Conservation (phyloP, 2,329 filamentous ascomycete genomes). For the Fusarium globosum region DNA sequence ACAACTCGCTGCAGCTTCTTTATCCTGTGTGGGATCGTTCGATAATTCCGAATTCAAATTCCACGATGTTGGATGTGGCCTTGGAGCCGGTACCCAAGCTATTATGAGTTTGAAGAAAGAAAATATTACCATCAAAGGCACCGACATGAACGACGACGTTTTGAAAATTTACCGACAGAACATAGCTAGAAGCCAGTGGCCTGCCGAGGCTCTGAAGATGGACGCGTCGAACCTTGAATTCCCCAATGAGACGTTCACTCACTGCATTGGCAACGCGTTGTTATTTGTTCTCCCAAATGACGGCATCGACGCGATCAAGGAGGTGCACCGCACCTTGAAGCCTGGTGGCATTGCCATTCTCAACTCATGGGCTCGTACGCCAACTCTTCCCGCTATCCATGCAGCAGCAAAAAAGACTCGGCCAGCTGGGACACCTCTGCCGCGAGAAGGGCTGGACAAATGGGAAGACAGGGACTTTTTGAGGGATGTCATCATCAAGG, state of each 20-base stretch:
- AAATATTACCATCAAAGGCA: background rate
- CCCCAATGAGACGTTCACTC: background rate
- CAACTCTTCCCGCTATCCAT: background rate
- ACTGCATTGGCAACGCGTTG: background rate
- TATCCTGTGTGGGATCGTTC: background rate
- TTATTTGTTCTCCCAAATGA: constrained; percentile 2
- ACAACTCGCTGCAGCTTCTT: background rate
- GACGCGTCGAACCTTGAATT: background rate
- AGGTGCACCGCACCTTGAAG: background rate
- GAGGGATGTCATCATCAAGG: accelerated
- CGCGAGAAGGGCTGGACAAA: background rate
- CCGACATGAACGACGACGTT: background rate
- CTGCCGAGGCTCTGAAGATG: background rate
- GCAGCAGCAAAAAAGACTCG: constrained; percentile 1
- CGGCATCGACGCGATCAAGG: background rate
- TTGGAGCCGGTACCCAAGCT: constrained; percentile 7
- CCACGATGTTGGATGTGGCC: constrained; percentile 11
- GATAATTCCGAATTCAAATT: background rate
- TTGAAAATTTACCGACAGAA: background rate
- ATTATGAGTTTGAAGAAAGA: accelerated
- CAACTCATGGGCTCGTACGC: constrained; percentile 2
- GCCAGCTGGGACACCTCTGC: background rate
- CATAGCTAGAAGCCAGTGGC: background rate
- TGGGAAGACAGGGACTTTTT: background rate
- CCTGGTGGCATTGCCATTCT: background rate